These are phyloP conservation scores for Gomphus sp. DNA, from an alignment of 1,284 basidiomycete genomes.

Conservation along the genomic window DNA sequence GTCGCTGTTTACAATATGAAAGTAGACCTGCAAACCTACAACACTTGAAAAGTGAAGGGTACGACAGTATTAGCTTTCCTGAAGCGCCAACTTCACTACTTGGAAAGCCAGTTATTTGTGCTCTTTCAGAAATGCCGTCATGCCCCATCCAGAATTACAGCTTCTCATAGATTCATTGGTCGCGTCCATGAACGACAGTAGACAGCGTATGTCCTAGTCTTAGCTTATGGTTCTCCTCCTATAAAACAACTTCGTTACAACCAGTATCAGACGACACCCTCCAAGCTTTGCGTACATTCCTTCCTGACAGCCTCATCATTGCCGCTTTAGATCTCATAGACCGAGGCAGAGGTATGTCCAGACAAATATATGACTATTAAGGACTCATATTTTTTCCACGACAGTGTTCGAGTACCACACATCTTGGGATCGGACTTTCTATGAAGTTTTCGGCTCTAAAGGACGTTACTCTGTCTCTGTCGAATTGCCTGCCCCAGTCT, in stretches of 20 bases:
- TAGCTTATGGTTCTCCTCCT: not conserved
- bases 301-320: constrained; percentile 52
- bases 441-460: constrained; percentile 57
- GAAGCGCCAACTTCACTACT: no score
- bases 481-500: constrained; percentile 30
- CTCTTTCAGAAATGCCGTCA: not conserved
- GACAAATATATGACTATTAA: no score
- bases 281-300: constrained; percentile 41
- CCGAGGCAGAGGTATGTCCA: constrained; percentile 42
- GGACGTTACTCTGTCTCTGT: constrained; percentile 54
- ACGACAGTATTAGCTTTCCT: no score
- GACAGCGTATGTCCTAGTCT: not conserved
- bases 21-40: no score
- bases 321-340: constrained; percentile 69
- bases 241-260: not conserved
- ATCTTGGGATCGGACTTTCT: constrained; percentile 47
- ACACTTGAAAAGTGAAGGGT: no score
- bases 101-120: not conserved
- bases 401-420: constrained; percentile 56
- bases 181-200: not conserved
- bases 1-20: no score
- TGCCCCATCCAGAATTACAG: constrained; percentile 1
- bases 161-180: not conserved
- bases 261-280: constrained; percentile 48
- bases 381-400: no score